These are phyloP conservation scores for Arthrinium puccinioides DNA, from an alignment of 2,329 filamentous ascomycete genomes.

Conservation along the genomic window DNA sequence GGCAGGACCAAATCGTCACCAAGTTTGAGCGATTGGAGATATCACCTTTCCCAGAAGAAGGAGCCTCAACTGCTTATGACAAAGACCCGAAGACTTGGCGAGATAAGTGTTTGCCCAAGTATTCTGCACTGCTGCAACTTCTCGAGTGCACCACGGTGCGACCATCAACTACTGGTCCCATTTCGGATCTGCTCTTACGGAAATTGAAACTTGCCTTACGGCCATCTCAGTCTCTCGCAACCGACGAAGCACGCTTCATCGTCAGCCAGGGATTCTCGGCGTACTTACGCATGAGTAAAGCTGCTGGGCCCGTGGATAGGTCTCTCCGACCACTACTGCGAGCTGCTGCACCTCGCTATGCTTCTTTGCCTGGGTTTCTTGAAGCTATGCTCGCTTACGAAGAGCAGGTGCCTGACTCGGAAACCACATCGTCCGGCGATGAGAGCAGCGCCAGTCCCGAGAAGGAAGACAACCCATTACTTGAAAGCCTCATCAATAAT, in stretches of 20 bases:
- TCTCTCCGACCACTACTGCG: conserved; percentile 59
- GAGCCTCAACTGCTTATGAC: conserved; percentile 40
- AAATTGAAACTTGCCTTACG: conserved; percentile 60
- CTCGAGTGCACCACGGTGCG: conserved; percentile 56
- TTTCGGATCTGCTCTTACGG: conserved; percentile 57
- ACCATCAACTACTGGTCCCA: conserved; percentile 58
- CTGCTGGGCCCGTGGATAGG: conserved; percentile 49
- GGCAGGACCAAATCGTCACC: conserved; percentile 66
- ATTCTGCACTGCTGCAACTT: conserved; percentile 59
- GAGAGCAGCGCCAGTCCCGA: conserved; percentile 36
- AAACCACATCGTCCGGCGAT: conserved; percentile 19
- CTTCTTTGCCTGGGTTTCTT: conserved; percentile 58
- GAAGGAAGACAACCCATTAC: conserved; percentile 52
- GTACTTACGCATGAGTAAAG: conserved; percentile 59
- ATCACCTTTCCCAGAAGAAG: conserved; percentile 57
- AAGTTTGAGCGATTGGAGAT: conserved; percentile 61
- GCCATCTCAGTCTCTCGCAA: conserved; percentile 50
- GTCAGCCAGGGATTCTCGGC: conserved; percentile 68
- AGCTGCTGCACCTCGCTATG: conserved; percentile 59
- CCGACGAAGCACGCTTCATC: conserved; percentile 64
- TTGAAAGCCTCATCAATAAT: conserved; percentile 61
- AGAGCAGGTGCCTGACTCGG: conserved; percentile 15
- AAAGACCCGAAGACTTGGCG: conserved; percentile 56
- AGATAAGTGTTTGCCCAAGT: conserved; percentile 57
- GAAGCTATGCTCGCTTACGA: conserved; percentile 55